Conservation (phyloP, 75 land plant genomes). For the Pinus taeda region DNA sequence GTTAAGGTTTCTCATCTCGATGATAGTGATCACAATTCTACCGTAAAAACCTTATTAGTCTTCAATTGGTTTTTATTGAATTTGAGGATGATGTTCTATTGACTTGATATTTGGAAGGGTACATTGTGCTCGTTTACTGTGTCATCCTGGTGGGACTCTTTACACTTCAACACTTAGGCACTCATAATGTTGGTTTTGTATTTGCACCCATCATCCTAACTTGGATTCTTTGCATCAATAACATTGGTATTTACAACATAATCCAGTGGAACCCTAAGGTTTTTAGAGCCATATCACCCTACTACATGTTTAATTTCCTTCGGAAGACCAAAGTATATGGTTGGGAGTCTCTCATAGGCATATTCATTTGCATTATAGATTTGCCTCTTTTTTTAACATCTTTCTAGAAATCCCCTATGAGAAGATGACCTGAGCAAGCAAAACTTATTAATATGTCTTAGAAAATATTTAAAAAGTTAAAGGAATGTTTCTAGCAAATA, state of each 20-base stretch:
- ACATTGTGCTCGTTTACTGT: conserved; percentile 41
- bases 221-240: conserved; percentile 66
- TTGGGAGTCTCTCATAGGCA: conserved; percentile 80
- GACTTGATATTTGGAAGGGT: conserved; percentile 32
- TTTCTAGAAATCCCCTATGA: too few relatives aligned
- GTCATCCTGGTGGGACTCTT: conserved; percentile 62
- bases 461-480: neutral
- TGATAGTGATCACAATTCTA: conserved; percentile 21
- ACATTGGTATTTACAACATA: conserved; percentile 70
- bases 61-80: neutral
- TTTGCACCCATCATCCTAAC: conserved; percentile 69
- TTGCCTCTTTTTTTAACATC: neutral
- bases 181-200: conserved; percentile 64
- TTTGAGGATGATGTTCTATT: neutral
- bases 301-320: conserved; percentile 61
- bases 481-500: too few relatives aligned
- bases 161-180: conserved; percentile 75
- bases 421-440: too few relatives aligned
- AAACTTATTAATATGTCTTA: neutral
- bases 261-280: conserved; percentile 62
- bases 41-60: too few relatives aligned
- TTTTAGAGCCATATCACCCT: conserved; percentile 60
- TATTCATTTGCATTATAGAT: conserved; percentile 73
- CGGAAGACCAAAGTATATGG: conserved; percentile 51
- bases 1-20: conserved; percentile 33